A percentile compares a stretch with the other conserved stretches of the same genome.
These are phyloP conservation scores for Knoxdaviesia capensis DNA, from an alignment of 2,329 filamentous ascomycete genomes.

Conservation along the genomic window DNA sequence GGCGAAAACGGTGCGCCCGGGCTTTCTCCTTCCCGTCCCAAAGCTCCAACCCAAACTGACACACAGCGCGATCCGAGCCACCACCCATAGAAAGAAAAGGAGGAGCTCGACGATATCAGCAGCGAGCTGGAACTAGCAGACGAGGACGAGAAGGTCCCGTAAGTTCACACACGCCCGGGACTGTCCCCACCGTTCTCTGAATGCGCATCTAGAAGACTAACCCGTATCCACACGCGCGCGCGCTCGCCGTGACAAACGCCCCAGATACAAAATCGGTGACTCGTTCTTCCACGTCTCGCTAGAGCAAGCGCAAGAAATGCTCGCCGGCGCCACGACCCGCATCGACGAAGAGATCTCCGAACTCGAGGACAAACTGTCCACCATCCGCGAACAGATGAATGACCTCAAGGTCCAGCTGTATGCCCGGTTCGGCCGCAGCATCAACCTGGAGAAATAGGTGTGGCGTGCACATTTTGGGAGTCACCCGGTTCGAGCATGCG, in stretches of 20 bases:
- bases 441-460: conserved; percentile 54
- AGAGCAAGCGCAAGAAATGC: conserved; percentile 68
- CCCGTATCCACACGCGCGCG: background rate
- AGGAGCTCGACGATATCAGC: conserved; percentile 85
- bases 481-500: too few relatives aligned
- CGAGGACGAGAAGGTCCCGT: conserved; percentile 87
- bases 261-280: conserved; percentile 89
- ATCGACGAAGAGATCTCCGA: conserved; percentile 58
- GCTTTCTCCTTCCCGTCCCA: rapidly evolving
- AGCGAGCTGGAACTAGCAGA: conserved; percentile 86
- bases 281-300: conserved; percentile 80
- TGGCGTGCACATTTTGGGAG: background rate
- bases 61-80: background rate
- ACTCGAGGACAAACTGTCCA: conserved; percentile 57
- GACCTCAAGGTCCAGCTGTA: conserved; percentile 83
- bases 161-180: conserved; percentile 15
- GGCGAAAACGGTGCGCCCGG: conserved; percentile 49
- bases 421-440: conserved; percentile 85
- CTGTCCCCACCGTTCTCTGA: too few relatives aligned
- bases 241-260: too few relatives aligned
- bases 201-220: too few relatives aligned
- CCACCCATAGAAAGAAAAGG: conserved; percentile 70
- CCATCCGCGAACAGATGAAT: conserved; percentile 69
- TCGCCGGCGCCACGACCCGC: conserved; percentile 47
- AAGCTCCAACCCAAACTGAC: background rate